Percentiles rank a stretch among this genome's conserved stretches.
These are phyloP conservation scores for Zelonia costaricensis DNA, from an alignment of 208 protist genomes.

Conservation along the genomic window DNA sequence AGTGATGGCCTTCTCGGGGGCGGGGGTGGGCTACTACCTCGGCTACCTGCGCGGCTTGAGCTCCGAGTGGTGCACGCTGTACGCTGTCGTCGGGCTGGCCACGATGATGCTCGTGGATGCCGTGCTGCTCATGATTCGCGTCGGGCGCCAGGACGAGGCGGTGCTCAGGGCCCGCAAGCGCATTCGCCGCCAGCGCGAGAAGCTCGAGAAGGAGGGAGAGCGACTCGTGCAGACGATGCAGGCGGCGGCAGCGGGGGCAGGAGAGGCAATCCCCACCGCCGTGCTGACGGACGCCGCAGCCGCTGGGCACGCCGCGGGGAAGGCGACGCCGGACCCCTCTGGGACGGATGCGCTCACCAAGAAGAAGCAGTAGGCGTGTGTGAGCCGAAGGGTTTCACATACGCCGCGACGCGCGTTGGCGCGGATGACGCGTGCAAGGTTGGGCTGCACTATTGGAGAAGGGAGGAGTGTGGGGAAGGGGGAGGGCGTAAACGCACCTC, in stretches of 20 bases:
- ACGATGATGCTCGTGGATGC: conserved; percentile 80
- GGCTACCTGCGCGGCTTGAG: conserved; percentile 48
- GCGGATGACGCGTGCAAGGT: too few relatives aligned
- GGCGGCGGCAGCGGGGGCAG: background rate
- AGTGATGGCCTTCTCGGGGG: conserved; percentile 71
- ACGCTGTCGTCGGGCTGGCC: conserved; percentile 56
- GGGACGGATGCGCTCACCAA: conserved; percentile 10
- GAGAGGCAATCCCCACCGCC: too few relatives aligned
- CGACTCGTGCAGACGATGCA: conserved; percentile 24
- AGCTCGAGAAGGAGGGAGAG: conserved; percentile 14
- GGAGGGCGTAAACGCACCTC: too few relatives aligned
- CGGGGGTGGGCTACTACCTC: conserved; percentile 71
- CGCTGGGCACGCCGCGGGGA: background rate
- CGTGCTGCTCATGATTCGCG: conserved; percentile 57
- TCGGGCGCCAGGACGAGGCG: conserved; percentile 55
- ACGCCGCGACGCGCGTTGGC: too few relatives aligned
- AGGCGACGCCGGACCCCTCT: background rate
- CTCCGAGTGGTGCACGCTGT: conserved; percentile 55
- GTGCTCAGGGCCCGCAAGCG: conserved; percentile 24
- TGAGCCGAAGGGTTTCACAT: too few relatives aligned
- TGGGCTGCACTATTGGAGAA: too few relatives aligned
- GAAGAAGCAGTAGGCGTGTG: conserved; percentile 27
- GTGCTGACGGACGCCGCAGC: background rate
- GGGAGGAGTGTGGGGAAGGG: too few relatives aligned
- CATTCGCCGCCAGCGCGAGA: conserved; percentile 20